phyloP scores from a whole-genome alignment of 495 filamentous ascomycete genomes.

The Choiromyces venosus region DNA sequence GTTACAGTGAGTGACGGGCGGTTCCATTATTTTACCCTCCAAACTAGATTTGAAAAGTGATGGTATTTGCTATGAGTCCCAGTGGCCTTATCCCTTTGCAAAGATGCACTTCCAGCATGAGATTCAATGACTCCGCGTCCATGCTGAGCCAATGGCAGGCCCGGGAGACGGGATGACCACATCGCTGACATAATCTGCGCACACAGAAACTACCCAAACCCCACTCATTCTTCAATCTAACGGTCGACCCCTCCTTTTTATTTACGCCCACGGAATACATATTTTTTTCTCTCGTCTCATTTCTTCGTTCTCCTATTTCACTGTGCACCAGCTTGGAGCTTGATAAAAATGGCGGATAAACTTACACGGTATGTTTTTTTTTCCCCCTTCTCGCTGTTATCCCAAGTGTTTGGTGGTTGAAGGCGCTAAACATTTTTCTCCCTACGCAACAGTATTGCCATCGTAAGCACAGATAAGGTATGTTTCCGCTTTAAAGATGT shows the following conservation, averaged over 20 bases:
- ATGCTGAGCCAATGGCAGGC: neutral
- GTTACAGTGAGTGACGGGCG: neutral
- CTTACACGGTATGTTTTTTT: constrained; percentile 63
- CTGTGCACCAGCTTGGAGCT: neutral
- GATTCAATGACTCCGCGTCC: neutral
- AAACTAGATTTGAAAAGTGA: neutral
- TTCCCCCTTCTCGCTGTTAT: too few species aligned
- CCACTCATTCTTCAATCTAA: neutral
- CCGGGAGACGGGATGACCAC: neutral
- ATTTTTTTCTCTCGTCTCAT: neutral
- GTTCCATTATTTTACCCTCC: neutral
- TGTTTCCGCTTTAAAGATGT: constrained; percentile 35
- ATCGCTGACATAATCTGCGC: neutral
- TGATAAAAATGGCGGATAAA: constrained; percentile 69
- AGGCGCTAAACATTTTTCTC: neutral
- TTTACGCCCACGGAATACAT: neutral
- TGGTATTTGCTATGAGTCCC: neutral
- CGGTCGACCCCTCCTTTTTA: constrained; percentile 18
- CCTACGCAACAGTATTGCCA: constrained; percentile 70
- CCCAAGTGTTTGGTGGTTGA: neutral
- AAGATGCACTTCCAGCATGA: neutral
- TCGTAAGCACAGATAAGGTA: constrained; percentile 96
- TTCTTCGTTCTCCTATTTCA: neutral
- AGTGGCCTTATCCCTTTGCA: neutral
- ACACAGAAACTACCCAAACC: neutral